Percentiles rank a stretch among this genome's conserved stretches.
phyloP scores from a whole-genome alignment of 805 yeast genomes.

The Saccharomycodes ludwigii region DNA sequence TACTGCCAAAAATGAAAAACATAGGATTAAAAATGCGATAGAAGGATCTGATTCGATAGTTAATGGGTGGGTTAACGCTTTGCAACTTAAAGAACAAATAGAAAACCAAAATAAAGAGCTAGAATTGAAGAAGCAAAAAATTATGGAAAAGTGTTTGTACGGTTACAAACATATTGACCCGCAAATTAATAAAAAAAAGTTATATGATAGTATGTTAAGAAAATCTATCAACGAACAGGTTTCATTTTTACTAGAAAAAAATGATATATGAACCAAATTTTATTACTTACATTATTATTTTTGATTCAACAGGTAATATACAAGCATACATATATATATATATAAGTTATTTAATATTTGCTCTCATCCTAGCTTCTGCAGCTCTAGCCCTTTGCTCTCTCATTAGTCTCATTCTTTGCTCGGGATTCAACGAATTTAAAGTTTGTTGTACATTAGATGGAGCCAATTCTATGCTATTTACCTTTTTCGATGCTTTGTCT shows the following conservation, averaged over 20 bases:
- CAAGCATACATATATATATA: no score
- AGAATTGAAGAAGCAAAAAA: conserved; percentile 23
- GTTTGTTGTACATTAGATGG: conserved; percentile 26
- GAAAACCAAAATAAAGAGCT: conserved; percentile 13
- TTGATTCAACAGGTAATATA: conserved; percentile 11
- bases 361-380: conserved; percentile 72
- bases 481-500: conserved; percentile 9
- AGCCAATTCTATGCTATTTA: conserved; percentile 18
- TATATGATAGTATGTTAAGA: conserved; percentile 6
- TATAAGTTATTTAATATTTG: conserved; percentile 6
- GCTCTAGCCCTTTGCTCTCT: conserved; percentile 95
- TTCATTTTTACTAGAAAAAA: conserved; percentile 5
- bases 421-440: conserved; percentile 53
- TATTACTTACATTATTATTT: conserved; percentile 15
- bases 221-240: background rate
- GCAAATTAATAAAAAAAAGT: background rate
- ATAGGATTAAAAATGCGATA: conserved; percentile 2
- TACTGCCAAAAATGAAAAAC: conserved; percentile 7
- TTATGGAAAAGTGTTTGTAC: conserved; percentile 45
- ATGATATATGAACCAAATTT: no score
- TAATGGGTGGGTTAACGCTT: conserved; percentile 44
- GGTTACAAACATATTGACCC: conserved; percentile 60
- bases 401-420: conserved; percentile 67
- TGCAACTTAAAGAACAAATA: conserved; percentile 24
- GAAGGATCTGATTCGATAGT: background rate